phyloP scores from a whole-genome alignment of 345 rosid species.

The Balakata baccata region DNA sequence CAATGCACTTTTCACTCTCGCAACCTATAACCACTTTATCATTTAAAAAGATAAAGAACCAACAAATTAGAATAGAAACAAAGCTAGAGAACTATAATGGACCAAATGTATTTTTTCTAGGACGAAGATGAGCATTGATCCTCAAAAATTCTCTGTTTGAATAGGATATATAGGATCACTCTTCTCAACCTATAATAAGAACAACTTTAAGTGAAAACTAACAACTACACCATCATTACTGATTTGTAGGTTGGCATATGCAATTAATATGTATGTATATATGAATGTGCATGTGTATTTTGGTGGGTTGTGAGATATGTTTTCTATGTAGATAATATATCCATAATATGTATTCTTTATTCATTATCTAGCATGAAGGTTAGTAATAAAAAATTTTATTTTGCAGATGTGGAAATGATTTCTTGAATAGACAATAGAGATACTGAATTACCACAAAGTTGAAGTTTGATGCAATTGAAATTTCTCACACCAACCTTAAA shows the following conservation, averaged over 20 bases:
- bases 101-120: slow-evolving; percentile 91
- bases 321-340: too few species aligned
- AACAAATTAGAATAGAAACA: neutral
- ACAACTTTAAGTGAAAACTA: neutral
- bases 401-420: too few species aligned
- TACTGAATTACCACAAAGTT: too few species aligned
- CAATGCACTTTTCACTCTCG: slow-evolving; percentile 90
- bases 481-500: too few species aligned
- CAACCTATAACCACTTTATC: slow-evolving; percentile 53
- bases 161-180: slow-evolving; percentile 88
- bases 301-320: too few species aligned
- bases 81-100: slow-evolving; percentile 53
- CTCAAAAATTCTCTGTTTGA: slow-evolving; percentile 92
- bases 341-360: too few species aligned
- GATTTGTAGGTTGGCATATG: neutral
- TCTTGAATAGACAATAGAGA: too few species aligned
- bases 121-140: slow-evolving; percentile 96
- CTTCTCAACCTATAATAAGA: slow-evolving; percentile 61
- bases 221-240: slow-evolving; percentile 1
- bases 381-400: too few species aligned
- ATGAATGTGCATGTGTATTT: too few species aligned
- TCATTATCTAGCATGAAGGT: too few species aligned
- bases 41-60: slow-evolving; percentile 13
- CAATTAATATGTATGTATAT: too few species aligned
- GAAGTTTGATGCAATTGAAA: too few species aligned